These are phyloP conservation scores for Polyporus tsugae DNA, from an alignment of 1,284 basidiomycete genomes.

Conservation along the genomic window DNA sequence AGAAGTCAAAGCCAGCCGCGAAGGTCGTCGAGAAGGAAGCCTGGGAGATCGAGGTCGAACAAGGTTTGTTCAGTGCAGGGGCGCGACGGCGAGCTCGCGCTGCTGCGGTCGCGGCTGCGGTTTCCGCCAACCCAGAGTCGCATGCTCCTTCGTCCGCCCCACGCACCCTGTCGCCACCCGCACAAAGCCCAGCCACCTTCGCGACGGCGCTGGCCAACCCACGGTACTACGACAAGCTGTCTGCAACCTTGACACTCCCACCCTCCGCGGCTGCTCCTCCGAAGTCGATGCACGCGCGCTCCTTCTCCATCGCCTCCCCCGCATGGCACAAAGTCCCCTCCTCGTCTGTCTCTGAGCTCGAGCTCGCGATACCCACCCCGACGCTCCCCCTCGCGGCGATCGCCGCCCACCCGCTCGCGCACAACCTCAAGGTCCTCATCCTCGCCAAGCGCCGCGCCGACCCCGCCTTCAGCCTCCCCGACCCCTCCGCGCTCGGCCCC, in stretches of 20 bases:
- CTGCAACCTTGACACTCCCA: slow-evolving; percentile 71
- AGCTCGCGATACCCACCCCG: slow-evolving; percentile 67
- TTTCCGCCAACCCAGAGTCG: slow-evolving; percentile 1
- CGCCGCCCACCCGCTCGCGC: slow-evolving; percentile 64
- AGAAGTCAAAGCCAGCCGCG: slow-evolving; percentile 13
- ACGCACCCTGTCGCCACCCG: slow-evolving; percentile 24
- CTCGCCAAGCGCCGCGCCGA: slow-evolving; percentile 75
- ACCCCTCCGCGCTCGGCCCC: slow-evolving; percentile 38
- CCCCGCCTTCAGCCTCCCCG: slow-evolving; percentile 63
- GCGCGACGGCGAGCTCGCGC: slow-evolving; percentile 71
- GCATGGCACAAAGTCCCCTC: slow-evolving; percentile 29
- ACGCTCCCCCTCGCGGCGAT: slow-evolving; percentile 73
- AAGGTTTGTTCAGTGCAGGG: slow-evolving; percentile 75
- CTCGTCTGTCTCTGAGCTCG: slow-evolving; percentile 40
- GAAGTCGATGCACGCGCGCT: slow-evolving; percentile 60
- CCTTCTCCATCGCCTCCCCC: slow-evolving; percentile 62
- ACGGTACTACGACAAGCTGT: slow-evolving; percentile 64
- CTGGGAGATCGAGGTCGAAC: slow-evolving; percentile 83
- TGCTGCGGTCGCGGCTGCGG: slow-evolving; percentile 49
- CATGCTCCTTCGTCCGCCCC: slow-evolving; percentile 21
- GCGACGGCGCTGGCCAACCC: slow-evolving; percentile 53
- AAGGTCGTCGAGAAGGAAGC: slow-evolving; percentile 63
- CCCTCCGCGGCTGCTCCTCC: slow-evolving; percentile 61
- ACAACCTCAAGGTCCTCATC: slow-evolving; percentile 64
- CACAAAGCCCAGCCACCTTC: slow-evolving; percentile 33